Conservation (phyloP, 257 asterid species). For the Salvia hispanica region DNA sequence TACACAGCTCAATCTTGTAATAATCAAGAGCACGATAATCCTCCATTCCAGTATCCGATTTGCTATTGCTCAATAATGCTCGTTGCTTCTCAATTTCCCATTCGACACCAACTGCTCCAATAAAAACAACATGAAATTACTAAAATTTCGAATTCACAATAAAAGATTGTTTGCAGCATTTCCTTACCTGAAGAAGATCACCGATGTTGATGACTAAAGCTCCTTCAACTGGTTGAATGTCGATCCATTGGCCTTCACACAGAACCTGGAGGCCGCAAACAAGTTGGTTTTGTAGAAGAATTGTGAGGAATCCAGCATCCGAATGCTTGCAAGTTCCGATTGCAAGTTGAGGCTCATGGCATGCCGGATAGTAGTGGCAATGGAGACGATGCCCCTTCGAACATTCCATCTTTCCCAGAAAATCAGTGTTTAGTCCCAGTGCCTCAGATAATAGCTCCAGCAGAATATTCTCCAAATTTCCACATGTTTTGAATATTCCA, state of each 20-base stretch:
- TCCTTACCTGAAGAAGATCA: slow-evolving; percentile 48
- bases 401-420: slow-evolving; percentile 40
- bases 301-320: slow-evolving; percentile 43
- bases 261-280: slow-evolving; percentile 39
- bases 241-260: slow-evolving; percentile 37
- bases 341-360: slow-evolving; percentile 44
- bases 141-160: too few species aligned
- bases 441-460: slow-evolving; percentile 33
- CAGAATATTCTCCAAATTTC: slow-evolving; percentile 30
- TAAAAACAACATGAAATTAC: background rate
- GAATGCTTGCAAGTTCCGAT: slow-evolving; percentile 41
- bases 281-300: slow-evolving; percentile 41
- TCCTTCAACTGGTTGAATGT: slow-evolving; percentile 38
- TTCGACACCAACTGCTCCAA: slow-evolving; percentile 42
- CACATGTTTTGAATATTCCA: slow-evolving; percentile 34
- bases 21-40: slow-evolving; percentile 39
- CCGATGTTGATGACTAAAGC: slow-evolving; percentile 43
- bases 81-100: slow-evolving; percentile 42
- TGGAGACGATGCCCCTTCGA: slow-evolving; percentile 35
- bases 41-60: slow-evolving; percentile 37
- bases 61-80: slow-evolving; percentile 47
- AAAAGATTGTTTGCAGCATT: background rate
- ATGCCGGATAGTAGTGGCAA: slow-evolving; percentile 45
- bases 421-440: slow-evolving; percentile 33
- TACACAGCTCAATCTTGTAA: slow-evolving; percentile 38